Evolutionary conservation across 2,329 filamentous ascomycete species (phyloP), one percentile per base, ranked within the genome.

Genomic region (Ceratocystis eucalypticola): DNA sequence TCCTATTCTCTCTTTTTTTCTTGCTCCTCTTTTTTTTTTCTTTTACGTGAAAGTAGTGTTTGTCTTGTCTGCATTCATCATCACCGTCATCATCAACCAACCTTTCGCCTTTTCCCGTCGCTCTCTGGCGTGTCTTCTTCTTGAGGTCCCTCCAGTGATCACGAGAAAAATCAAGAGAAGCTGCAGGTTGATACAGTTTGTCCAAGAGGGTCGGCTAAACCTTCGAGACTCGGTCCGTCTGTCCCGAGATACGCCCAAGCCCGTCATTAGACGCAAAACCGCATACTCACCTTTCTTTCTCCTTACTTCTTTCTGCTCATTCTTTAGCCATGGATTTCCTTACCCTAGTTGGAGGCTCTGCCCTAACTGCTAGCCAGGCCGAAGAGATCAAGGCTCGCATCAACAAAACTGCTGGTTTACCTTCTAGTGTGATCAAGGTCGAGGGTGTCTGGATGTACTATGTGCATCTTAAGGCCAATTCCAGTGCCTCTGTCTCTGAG

Each of bases 381-480:
- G 75, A 77, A 69, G 77, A 79, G 73, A 75, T 80, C 68, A 75
- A 74, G 70, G 72, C 74, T 69, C 76, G 77, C 68, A 77, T 80
- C 72, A 79, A 79, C 72, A 76, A 77, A 71, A 70, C 73, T 55
- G 70, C 72, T 20, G 69, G 68, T 12, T 65, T 69, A 67, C 70
- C 76, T 68, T 74, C 74, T 70, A 78, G 78, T 72, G 78, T 84
- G 68, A 75, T 76, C 68, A 74, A 74, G 65, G 76, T 86, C 69
- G 74, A 76, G 20, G 82, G 82, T 66, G 77, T 78, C 66, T 85
- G 83, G 80, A 74, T 84, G 67, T 89, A 89, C 78, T 89, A 88
- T 72, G 80, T 88, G 67, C 80, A 87, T 72, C 78, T 86, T 69
- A 79, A 80, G 69, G 77, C 77, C 55, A 48, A 55, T 25, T 45